These are phyloP conservation scores for Botrytis squamosa DNA, from an alignment of 2,329 filamentous ascomycete species.

Conservation along the genomic window DNA sequence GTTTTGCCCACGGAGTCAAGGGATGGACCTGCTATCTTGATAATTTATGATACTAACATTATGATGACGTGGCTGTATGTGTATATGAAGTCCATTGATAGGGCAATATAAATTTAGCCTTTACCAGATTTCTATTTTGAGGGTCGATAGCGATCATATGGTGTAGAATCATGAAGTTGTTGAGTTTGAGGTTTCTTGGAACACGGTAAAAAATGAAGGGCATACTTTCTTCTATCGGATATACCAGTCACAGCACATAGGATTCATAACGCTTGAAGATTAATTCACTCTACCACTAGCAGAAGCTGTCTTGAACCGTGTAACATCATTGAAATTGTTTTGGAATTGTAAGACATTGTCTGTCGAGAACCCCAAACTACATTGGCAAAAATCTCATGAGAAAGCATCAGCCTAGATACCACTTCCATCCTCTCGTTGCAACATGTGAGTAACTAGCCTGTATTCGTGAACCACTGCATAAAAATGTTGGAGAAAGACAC, in stretches of 20 bases:
- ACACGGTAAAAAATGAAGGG: background rate
- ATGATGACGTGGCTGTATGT: background rate
- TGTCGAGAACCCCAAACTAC: background rate
- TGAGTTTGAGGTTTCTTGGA: background rate
- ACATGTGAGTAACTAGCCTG: background rate
- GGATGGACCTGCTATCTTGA: background rate
- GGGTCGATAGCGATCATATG: background rate
- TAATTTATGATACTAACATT: background rate
- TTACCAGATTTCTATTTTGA: background rate
- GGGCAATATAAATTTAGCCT: background rate
- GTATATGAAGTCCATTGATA: background rate
- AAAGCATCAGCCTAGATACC: background rate
- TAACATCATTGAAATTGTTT: background rate
- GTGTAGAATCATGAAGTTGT: background rate
- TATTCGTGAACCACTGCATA: background rate
- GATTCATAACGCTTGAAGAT: background rate
- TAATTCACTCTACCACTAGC: rapidly evolving
- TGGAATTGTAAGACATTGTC: background rate
- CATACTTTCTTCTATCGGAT: background rate
- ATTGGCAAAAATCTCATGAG: background rate
- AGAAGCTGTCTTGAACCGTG: background rate
- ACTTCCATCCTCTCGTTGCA: background rate
- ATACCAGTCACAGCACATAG: background rate
- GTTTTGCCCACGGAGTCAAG: background rate
- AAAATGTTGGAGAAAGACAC: background rate